Percentiles rank a stretch among this genome's conserved stretches.
These are phyloP conservation scores for Backusella circina DNA, from an alignment of 192 early-diverging fungal genomes.

Conservation along the genomic window DNA sequence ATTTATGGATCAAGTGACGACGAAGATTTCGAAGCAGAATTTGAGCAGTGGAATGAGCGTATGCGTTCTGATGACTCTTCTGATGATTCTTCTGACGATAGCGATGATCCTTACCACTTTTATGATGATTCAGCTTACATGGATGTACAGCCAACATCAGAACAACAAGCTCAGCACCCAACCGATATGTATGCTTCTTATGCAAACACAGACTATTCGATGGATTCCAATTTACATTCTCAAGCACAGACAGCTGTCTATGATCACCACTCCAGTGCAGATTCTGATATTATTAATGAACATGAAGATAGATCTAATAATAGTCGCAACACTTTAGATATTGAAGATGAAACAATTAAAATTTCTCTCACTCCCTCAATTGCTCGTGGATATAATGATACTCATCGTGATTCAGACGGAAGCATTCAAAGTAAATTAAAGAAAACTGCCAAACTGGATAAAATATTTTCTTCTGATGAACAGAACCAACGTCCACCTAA, in stretches of 20 bases:
- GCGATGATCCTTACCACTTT: slow-evolving; percentile 29
- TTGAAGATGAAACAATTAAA: slow-evolving; percentile 42
- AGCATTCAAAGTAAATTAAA: neutral
- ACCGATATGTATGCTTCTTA: slow-evolving; percentile 2
- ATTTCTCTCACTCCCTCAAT: slow-evolving; percentile 50
- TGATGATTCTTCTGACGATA: slow-evolving; percentile 38
- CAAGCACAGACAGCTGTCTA: neutral
- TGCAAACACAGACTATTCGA: neutral
- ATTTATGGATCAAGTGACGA: slow-evolving; percentile 31
- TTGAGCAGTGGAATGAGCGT: slow-evolving; percentile 45
- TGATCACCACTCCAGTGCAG: neutral
- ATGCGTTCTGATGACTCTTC: slow-evolving; percentile 28
- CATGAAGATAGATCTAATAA: neutral
- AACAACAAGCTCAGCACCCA: neutral
- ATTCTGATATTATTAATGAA: slow-evolving; percentile 15
- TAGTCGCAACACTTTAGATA: neutral
- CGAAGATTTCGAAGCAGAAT: slow-evolving; percentile 44
- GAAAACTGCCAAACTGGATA: slow-evolving; percentile 24
- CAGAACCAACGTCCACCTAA: neutral
- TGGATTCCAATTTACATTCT: neutral
- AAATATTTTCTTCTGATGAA: slow-evolving; percentile 9
- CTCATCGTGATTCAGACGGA: neutral
- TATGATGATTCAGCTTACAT: slow-evolving; percentile 6
- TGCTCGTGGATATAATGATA: slow-evolving; percentile 29
- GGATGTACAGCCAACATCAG: neutral